A percentile compares a stretch with the other conserved stretches of the same genome.
phyloP scores from a whole-genome alignment of 2,329 filamentous ascomycete genomes.

The Plenodomus tracheiphilus region DNA sequence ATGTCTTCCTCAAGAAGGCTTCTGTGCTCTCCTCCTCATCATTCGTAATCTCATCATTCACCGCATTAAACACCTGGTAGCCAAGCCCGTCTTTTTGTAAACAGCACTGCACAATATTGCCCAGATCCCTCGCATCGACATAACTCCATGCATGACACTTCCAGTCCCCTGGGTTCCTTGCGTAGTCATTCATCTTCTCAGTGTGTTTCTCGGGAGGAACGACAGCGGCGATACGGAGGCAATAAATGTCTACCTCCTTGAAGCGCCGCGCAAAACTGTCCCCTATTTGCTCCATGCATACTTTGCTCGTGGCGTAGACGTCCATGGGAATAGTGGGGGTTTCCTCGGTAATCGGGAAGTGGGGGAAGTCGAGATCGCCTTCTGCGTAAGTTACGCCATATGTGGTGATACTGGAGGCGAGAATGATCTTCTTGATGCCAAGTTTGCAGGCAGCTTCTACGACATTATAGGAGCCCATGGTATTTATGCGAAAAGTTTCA shows the following conservation, averaged over 20 bases:
- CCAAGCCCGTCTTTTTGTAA: constrained; percentile 60
- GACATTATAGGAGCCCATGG: constrained; percentile 56
- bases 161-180: constrained; percentile 53
- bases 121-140: constrained; percentile 63
- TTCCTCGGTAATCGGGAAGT: constrained; percentile 62
- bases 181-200: constrained; percentile 52
- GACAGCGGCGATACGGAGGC: constrained; percentile 61
- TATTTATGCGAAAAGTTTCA: constrained; percentile 55
- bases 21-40: constrained; percentile 45
- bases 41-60: constrained; percentile 61
- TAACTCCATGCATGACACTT: constrained; percentile 64
- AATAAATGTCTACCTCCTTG: constrained; percentile 59
- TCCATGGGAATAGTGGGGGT: constrained; percentile 63
- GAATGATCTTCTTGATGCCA: constrained; percentile 63
- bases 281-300: constrained; percentile 61
- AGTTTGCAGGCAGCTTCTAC: constrained; percentile 64
- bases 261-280: constrained; percentile 59
- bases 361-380: constrained; percentile 58
- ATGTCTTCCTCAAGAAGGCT: constrained; percentile 54
- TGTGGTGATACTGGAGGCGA: constrained; percentile 60
- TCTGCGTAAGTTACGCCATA: constrained; percentile 63
- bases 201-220: constrained; percentile 62
- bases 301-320: constrained; percentile 61
- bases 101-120: constrained; percentile 59
- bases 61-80: constrained; percentile 66